phyloP scores from a whole-genome alignment of 768 basidiomycete species.

The Heimioporus sp. region DNA sequence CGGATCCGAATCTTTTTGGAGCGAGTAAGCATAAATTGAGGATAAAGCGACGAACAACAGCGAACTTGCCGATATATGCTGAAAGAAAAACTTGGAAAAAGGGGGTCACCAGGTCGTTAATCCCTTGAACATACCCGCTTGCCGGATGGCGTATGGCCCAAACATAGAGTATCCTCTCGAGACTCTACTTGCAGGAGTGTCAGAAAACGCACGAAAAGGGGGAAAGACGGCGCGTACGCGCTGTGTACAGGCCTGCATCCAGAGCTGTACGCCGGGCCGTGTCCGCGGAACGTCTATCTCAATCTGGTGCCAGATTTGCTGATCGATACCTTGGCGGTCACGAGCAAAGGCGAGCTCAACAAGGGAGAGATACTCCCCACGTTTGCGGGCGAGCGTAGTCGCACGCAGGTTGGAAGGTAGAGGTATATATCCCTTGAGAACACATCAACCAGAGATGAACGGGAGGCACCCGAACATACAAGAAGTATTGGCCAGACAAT shows the following conservation, averaged over 20 bases:
- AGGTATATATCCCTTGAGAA: slow-evolving; percentile 83
- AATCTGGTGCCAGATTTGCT: slow-evolving; percentile 99
- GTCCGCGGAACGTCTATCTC: slow-evolving; percentile 98
- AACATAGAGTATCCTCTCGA: slow-evolving; percentile 95
- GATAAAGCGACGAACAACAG: background rate
- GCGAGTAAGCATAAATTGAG: slow-evolving; percentile 2
- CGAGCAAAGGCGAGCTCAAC: slow-evolving; percentile 89
- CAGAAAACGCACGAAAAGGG: slow-evolving; percentile 4
- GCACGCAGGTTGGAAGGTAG: slow-evolving; percentile 73
- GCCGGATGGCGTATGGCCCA: slow-evolving; percentile 99
- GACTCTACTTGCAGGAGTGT: slow-evolving; percentile 52
- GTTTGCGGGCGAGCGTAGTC: slow-evolving; percentile 80
- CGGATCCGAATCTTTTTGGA: slow-evolving; percentile 75
- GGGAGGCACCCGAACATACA: slow-evolving; percentile 44
- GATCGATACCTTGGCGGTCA: slow-evolving; percentile 83
- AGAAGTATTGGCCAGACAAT: slow-evolving; percentile 94
- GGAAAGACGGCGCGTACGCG: slow-evolving; percentile 51
- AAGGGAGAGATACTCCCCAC: slow-evolving; percentile 87
- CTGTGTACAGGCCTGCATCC: slow-evolving; percentile 90
- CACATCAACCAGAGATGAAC: slow-evolving; percentile 3
- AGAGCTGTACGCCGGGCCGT: slow-evolving; percentile 83
- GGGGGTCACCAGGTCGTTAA: slow-evolving; percentile 96
- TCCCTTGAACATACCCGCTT: slow-evolving; percentile 98
- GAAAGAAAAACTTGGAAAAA: slow-evolving; percentile 98
- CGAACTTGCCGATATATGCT: slow-evolving; percentile 79